These are phyloP conservation scores for Linnemannia hyalina DNA, from an alignment of 192 early-diverging fungal genomes.

Conservation along the genomic window DNA sequence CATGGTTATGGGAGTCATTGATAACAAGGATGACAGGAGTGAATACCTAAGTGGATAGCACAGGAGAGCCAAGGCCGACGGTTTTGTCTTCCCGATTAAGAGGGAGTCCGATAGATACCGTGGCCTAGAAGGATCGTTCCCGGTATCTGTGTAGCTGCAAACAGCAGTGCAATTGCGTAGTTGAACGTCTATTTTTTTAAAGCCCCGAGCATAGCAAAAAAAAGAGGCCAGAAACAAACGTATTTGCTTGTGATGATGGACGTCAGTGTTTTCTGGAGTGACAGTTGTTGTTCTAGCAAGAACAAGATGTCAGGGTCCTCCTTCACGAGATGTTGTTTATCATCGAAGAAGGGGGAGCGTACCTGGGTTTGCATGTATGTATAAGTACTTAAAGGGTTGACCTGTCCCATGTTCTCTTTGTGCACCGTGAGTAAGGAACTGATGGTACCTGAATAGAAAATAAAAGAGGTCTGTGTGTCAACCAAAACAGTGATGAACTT, in stretches of 20 bases:
- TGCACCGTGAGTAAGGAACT: background rate
- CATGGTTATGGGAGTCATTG: too few species aligned
- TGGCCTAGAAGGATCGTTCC: too few species aligned
- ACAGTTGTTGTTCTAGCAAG: background rate
- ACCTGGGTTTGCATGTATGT: background rate
- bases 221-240: background rate
- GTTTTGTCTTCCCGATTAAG: too few species aligned
- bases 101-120: too few species aligned
- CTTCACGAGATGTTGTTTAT: background rate
- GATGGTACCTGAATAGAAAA: background rate
- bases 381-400: background rate
- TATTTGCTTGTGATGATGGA: background rate
- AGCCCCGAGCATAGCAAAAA: background rate
- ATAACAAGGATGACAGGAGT: too few species aligned
- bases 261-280: background rate
- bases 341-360: background rate
- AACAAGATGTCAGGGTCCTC: background rate
- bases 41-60: too few species aligned
- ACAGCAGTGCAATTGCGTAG: background rate
- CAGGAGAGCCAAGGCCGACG: too few species aligned
- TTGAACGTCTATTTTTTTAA: background rate
- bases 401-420: background rate
- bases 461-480: constrained; percentile 1
- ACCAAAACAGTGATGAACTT: background rate
- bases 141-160: background rate